Base-by-base conservation (phyloP, 192 early-diverging fungal species). In the Cladochytrium replicatum region DNA sequence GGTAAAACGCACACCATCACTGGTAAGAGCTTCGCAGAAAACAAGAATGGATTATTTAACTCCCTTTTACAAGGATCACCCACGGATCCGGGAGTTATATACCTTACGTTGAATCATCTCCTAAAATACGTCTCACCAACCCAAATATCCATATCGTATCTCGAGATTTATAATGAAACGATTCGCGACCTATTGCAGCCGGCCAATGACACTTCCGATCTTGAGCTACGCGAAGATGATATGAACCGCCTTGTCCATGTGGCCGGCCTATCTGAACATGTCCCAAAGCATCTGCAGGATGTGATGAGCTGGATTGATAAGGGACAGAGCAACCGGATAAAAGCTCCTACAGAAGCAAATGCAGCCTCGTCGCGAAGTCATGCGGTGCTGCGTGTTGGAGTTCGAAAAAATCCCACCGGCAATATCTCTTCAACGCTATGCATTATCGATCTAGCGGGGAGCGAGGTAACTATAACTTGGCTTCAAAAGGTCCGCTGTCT, bases 1-100 rank as follows among this genome's bases (percentile, higher is more conserved):
- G 87, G 87, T 17, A 89, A 89, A 41, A 88, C 87, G 0, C 76
- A 84, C 51, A 89, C 87, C 2, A 85, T 85, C 19, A 47, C 63
- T 11, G 58, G 58, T 60, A 29, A 8, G 24, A 17, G n/a, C n/a
- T 15, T n/a, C n/a, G n/a, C n/a, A n/a, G n/a, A n/a, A n/a, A n/a
- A n/a, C n/a, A n/a, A n/a, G n/a, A n/a, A n/a, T n/a, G n/a, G n/a
- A n/a, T n/a, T n/a, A n/a, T n/a, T n/a, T n/a, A n/a, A n/a, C n/a
- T n/a, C n/a, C n/a, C 4, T 25, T 19, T 15, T 29, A 24, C 61
- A 54, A 45, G 81, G 81, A 3, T 62, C 77, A 24, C 55, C 55
- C 7, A 46, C 65, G n/a, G 77, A 84, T 45, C 83, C 83, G 40
- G 83, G 83, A 15, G 67, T 84, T 11, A 80, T 84, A 21, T 59